These are phyloP conservation scores for Kwoniella sp. DNA, from an alignment of 768 basidiomycete species.

Conservation along the genomic window DNA sequence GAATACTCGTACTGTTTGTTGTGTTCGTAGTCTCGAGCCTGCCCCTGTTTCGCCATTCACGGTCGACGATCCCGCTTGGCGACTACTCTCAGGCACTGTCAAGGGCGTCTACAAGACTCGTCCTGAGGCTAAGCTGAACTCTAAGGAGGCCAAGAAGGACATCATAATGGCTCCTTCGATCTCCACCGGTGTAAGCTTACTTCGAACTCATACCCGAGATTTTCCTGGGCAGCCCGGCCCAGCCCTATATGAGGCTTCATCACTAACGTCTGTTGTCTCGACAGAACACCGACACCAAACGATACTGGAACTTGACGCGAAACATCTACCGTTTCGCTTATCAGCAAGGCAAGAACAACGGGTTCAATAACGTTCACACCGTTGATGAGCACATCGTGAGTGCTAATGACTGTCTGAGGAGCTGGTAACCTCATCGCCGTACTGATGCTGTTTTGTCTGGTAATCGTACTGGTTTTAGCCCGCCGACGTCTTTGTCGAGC, in stretches of 20 bases:
- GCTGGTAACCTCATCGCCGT: no score
- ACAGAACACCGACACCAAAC: constrained; percentile 48
- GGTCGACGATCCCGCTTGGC: constrained; percentile 39
- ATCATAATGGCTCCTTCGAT: constrained; percentile 35
- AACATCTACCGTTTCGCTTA: constrained; percentile 53
- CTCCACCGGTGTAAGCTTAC: constrained; percentile 29
- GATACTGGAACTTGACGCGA: constrained; percentile 50
- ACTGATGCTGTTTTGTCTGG: no score
- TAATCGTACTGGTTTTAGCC: constrained; percentile 3
- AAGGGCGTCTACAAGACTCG: constrained; percentile 35
- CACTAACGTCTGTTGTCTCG: neutral
- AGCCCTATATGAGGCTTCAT: no score
- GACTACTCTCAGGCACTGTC: constrained; percentile 44
- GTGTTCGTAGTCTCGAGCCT: constrained; percentile 37
- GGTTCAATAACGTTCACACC: constrained; percentile 52
- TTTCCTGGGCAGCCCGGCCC: no score
- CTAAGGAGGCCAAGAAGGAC: constrained; percentile 29
- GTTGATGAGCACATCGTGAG: constrained; percentile 53
- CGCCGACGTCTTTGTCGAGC: constrained; percentile 36
- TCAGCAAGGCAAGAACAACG: constrained; percentile 1
- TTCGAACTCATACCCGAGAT: neutral
- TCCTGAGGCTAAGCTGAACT: constrained; percentile 21
- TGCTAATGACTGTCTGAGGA: no score
- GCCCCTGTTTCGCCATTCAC: constrained; percentile 47
- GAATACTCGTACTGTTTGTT: neutral